Base-by-base conservation (phyloP, 2,329 filamentous ascomycete genomes). In the Microsporum canis region DNA sequence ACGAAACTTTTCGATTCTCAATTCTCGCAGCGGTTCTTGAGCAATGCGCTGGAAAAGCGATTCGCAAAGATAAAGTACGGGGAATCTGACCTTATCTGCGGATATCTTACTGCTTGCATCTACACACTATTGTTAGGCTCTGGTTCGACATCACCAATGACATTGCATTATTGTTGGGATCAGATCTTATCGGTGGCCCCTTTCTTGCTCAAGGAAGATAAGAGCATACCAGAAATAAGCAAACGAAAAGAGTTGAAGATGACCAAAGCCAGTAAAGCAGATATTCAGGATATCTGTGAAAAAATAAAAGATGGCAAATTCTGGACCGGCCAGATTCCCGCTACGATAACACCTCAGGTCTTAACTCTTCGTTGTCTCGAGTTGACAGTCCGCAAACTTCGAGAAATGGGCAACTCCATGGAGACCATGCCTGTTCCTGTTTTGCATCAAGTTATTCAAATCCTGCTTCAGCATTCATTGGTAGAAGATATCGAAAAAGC, bases 21-120 rank as follows among this genome's bases (percentile, higher is more conserved):
- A n/a, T 74, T 75, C 60, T 67, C 68, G 36, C 69, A 68, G n/a
- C 72, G 73, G 34, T 91, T 96, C 67, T 80, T 88, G 23, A 86
- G 91, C 63, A 86, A 89, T 65, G 84, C 84, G 5, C 83, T 88
- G 61, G 88, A 89, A 63, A 81, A 84, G 60, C 82, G 82, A 34
- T 77, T 96, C 14, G 82, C 90, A 59, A 78, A 82, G 51, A 81
- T 82, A 47, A 77, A 88, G 7, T 79, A 78, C 0, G 77, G 78
- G 57, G 83, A 87, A 67, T 73, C 78, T 1, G 87, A 91, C 69
- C 65, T 70, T 39, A 62, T 75, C 17, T 70, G 69, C 27, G 62
- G 65, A 12, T 69, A 70, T 12, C 65, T 77, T 33, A 65, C 67
- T 47, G 62, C 72, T 8, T 72, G 70, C 62, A 69, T 70, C 5